phyloP scores from a whole-genome alignment of 2,329 filamentous ascomycete species.

The Stagonosporopsis rhizophila region DNA sequence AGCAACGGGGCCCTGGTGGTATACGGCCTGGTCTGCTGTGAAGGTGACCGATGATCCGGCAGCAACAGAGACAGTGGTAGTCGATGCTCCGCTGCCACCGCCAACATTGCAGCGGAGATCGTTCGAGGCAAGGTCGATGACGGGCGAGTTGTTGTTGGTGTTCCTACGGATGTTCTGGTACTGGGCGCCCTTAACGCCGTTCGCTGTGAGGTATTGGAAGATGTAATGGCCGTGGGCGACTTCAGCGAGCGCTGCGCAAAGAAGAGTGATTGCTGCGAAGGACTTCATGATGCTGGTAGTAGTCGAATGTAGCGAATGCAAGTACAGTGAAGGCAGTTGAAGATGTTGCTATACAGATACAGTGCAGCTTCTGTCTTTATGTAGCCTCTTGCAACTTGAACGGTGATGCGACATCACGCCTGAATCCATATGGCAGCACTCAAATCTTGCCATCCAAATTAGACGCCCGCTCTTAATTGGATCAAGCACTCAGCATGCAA shows the following conservation, averaged over 20 bases:
- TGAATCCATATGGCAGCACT: conserved; percentile 34
- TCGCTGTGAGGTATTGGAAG: conserved; percentile 48
- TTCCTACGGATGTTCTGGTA: conserved; percentile 49
- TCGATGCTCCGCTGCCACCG: conserved; percentile 36
- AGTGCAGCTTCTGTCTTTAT: conserved; percentile 26
- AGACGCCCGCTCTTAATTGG: conserved; percentile 33
- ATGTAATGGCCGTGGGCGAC: conserved; percentile 50
- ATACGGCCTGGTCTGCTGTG: conserved; percentile 47
- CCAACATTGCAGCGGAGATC: conserved; percentile 49
- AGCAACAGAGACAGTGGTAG: conserved; percentile 45
- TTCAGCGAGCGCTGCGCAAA: conserved; percentile 44
- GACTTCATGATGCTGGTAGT: conserved; percentile 40
- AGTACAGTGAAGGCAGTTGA: conserved; percentile 2
- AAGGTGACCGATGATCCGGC: conserved; percentile 46
- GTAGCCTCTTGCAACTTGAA: conserved; percentile 19
- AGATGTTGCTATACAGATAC: conserved; percentile 11
- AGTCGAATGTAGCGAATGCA: neutral
- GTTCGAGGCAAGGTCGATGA: conserved; percentile 39
- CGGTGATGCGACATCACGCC: neutral
- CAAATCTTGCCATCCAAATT: conserved; percentile 21
- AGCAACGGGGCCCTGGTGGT: conserved; percentile 48
- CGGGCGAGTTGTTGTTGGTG: conserved; percentile 49
- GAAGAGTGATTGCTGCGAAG: conserved; percentile 40
- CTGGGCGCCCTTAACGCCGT: conserved; percentile 42
- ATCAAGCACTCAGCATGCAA: conserved; percentile 30